Conservation (phyloP, 768 basidiomycete species). For the Boletus pseudopeckii region DNA sequence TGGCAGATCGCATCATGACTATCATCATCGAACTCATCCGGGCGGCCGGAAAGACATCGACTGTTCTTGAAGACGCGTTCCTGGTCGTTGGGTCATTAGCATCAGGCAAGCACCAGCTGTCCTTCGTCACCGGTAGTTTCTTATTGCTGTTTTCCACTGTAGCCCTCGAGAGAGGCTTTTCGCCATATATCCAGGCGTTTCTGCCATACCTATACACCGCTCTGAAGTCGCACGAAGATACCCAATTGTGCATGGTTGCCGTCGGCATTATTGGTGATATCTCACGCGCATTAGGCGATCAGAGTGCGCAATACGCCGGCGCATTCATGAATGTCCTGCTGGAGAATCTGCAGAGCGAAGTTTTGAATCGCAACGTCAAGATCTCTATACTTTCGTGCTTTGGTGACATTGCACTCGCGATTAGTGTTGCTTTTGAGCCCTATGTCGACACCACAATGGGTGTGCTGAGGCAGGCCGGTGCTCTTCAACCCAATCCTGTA, state of each 20-base stretch:
- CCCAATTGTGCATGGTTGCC: conserved; percentile 91
- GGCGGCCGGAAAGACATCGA: conserved; percentile 88
- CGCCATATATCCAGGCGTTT: conserved; percentile 82
- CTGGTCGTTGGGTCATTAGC: conserved; percentile 87
- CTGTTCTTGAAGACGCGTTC: conserved; percentile 95
- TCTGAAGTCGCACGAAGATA: conserved; percentile 90
- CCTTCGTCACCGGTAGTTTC: background rate
- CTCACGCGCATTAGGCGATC: conserved; percentile 88
- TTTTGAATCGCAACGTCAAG: conserved; percentile 92
- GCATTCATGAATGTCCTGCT: conserved; percentile 91
- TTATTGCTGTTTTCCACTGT: conserved; percentile 8
- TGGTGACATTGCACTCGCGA: conserved; percentile 93
- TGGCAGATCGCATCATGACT: conserved; percentile 95
- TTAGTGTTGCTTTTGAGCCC: conserved; percentile 81
- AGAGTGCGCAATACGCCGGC: conserved; percentile 76
- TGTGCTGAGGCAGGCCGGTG: conserved; percentile 87
- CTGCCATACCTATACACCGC: conserved; percentile 84
- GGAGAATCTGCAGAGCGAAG: conserved; percentile 86
- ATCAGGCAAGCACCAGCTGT: conserved; percentile 43
- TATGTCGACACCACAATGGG: conserved; percentile 89
- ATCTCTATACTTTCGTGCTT: conserved; percentile 95
- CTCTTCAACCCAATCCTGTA: conserved; percentile 84
- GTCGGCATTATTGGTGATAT: conserved; percentile 96
- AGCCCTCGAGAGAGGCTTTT: conserved; percentile 77
- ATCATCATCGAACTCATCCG: conserved; percentile 80